Evolutionary conservation across 352 stramenopile genomes (phyloP).

Genomic region (Thalassiosira delicatula): DNA sequence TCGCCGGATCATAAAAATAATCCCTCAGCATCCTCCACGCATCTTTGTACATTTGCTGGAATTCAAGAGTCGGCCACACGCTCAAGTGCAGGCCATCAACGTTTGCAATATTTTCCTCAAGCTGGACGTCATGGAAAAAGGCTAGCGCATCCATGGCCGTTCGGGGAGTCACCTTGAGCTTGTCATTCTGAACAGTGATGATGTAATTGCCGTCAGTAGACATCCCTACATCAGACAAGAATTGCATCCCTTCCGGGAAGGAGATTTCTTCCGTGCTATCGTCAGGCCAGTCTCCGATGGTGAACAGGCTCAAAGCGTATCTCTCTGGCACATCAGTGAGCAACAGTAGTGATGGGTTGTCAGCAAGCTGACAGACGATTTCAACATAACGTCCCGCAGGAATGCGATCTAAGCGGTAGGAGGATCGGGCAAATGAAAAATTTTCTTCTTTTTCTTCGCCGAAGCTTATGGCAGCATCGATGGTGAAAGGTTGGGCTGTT

Average conservation of each 20-base stretch:
- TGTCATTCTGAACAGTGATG: constrained; percentile 28
- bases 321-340: constrained; percentile 26
- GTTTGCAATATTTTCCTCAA: constrained; percentile 64
- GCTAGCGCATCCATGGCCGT: constrained; percentile 17
- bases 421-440: constrained; percentile 66
- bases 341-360: constrained; percentile 62
- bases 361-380: constrained; percentile 65
- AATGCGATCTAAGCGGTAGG: constrained; percentile 71
- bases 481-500: constrained; percentile 11
- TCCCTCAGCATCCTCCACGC: constrained; percentile 80
- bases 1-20: constrained; percentile 79
- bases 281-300: constrained; percentile 60
- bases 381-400: constrained; percentile 60
- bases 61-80: constrained; percentile 75
- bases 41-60: constrained; percentile 78
- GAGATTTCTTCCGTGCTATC: constrained; percentile 53
- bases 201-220: constrained; percentile 67
- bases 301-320: constrained; percentile 49
- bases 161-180: constrained; percentile 57
- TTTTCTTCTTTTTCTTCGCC: constrained; percentile 56
- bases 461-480: constrained; percentile 50
- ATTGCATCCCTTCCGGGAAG: not conserved
- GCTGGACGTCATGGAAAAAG: constrained; percentile 40
- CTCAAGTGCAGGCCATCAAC: constrained; percentile 57
- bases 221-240: constrained; percentile 31